Evolutionary conservation across 2,329 filamentous ascomycete genomes (phyloP).

Genomic region (Sporothrix pseudoabietina): DNA sequence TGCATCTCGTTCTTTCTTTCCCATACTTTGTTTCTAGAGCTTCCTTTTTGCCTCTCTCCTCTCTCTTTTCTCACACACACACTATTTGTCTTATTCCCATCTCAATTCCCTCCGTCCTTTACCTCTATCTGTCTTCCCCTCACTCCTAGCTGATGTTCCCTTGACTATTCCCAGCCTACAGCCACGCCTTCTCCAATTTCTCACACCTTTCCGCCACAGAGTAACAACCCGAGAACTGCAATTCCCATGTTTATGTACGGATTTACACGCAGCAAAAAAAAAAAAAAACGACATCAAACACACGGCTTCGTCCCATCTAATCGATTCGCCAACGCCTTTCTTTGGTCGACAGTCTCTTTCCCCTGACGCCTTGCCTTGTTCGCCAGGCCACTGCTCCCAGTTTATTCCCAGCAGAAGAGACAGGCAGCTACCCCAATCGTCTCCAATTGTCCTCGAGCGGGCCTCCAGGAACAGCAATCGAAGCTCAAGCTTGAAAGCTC

Average conservation of each 20-base stretch:
- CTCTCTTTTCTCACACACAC: not conserved
- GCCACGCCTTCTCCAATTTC: constrained; percentile 22
- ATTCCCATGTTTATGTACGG: constrained; percentile 22
- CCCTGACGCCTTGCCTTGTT: constrained; percentile 3
- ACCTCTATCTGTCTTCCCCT: not conserved
- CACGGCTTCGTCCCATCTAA: not conserved
- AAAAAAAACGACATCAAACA: not conserved
- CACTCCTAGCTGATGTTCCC: constrained; percentile 5
- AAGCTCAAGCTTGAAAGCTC: not conserved
- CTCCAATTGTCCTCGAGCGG: constrained; percentile 17
- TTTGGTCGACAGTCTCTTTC: not conserved
- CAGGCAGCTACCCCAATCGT: constrained; percentile 11
- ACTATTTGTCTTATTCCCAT: constrained; percentile 17
- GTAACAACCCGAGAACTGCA: not conserved
- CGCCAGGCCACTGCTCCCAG: not conserved
- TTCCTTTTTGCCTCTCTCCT: not conserved
- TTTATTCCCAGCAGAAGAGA: constrained; percentile 20
- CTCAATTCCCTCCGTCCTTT: not conserved
- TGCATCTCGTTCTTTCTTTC: constrained; percentile 10
- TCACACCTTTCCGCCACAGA: constrained; percentile 10
- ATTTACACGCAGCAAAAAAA: not conserved
- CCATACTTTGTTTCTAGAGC: not conserved
- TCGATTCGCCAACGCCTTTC: not conserved
- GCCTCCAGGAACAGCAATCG: not conserved
- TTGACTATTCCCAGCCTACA: constrained; percentile 22